Evolutionary conservation across 2,329 filamentous ascomycete genomes (phyloP), one percentile per base, ranked within the genome.

Genomic region (Stachybotrys chlorohalonatus): DNA sequence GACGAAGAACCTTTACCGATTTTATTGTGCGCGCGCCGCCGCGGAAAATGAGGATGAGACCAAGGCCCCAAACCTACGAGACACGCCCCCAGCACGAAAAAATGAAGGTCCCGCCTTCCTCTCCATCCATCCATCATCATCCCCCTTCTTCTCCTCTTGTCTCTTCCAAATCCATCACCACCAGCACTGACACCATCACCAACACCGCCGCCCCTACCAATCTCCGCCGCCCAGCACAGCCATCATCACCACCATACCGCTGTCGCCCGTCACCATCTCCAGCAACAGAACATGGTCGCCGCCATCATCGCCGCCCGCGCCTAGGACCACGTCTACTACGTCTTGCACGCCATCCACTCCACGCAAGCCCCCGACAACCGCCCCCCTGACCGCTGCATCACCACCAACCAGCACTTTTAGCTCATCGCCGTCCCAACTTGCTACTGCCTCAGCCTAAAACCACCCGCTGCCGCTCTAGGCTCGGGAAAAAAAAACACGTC

Each of bases 11-110:
- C 64, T 66, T 65, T 64, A 63, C 63, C 66, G 65, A 66, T 67
- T 66, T 62, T 68, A 61, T 63, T 68, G 67, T 70, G 69, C 66
- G 68, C 68, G 67, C 67, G 64, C 64, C 64, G 66, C 67, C 67
- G 68, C 66, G 68, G 64, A 70, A 68, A 66, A 64, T 67, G 66
- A 68, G 67, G 68, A 71, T 70, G 66, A 70, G 65, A 70, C 69
- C 66, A 70, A 67, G 63, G 59, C 66, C 66, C 65, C 65, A 68
- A 66, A 60, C 63, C 61, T 65, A 64, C 68, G 65, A 70, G 68
- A 70, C 67, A 70, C 60, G 62, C 60, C 64, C 63, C 66, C 61
- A 61, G 59, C 50, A 52, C 32, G 45, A 63, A 60, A 61, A 64
- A 16, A 16, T 62, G 60, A 62, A 66, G 64, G 64, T 61, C 58